Percentiles rank a stretch among this genome's conserved stretches.
Conservation (phyloP, 1,284 basidiomycete species). For the Leccinum cinnamomeum region DNA sequence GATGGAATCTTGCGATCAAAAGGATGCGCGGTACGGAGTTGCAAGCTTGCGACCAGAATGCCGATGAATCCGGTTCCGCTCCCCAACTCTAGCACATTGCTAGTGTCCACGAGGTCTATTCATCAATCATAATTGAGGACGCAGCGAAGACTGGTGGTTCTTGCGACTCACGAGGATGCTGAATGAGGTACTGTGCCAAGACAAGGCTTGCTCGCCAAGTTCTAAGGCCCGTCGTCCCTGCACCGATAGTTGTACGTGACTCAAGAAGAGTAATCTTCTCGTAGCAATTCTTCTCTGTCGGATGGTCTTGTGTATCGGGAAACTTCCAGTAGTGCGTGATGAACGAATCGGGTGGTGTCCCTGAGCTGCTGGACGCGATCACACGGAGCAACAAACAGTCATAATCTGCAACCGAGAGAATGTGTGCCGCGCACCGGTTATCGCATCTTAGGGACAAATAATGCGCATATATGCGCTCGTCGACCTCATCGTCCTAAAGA, state of each 20-base stretch:
- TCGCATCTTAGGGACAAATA: slow-evolving; percentile 52
- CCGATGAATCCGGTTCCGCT: slow-evolving; percentile 75
- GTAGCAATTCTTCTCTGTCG: slow-evolving; percentile 22
- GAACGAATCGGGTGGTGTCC: slow-evolving; percentile 52
- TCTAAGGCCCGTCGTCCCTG: slow-evolving; percentile 72
- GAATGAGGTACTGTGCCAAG: slow-evolving; percentile 62
- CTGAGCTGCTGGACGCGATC: slow-evolving; percentile 20
- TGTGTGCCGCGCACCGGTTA: slow-evolving; percentile 32
- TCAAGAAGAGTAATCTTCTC: slow-evolving; percentile 62
- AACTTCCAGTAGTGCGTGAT: slow-evolving; percentile 62
- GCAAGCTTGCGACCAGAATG: slow-evolving; percentile 56
- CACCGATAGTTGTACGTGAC: slow-evolving; percentile 68
- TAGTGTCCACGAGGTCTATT: slow-evolving; percentile 49
- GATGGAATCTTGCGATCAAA: slow-evolving; percentile 13
- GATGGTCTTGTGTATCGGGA: not conserved
- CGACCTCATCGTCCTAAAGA: slow-evolving; percentile 57
- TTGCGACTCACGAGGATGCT: slow-evolving; percentile 46
- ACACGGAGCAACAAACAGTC: slow-evolving; percentile 16
- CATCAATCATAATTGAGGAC: slow-evolving; percentile 1
- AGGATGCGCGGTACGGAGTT: slow-evolving; percentile 33
- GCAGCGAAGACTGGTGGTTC: not conserved
- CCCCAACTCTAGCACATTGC: slow-evolving; percentile 66
- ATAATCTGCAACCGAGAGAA: slow-evolving; percentile 19
- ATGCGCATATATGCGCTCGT: slow-evolving; percentile 60
- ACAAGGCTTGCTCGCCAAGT: slow-evolving; percentile 74